Percentiles rank a stretch among this genome's conserved stretches.
phyloP scores from a whole-genome alignment of 371 early-diverging fungal genomes.

The Funneliformis caledonium region DNA sequence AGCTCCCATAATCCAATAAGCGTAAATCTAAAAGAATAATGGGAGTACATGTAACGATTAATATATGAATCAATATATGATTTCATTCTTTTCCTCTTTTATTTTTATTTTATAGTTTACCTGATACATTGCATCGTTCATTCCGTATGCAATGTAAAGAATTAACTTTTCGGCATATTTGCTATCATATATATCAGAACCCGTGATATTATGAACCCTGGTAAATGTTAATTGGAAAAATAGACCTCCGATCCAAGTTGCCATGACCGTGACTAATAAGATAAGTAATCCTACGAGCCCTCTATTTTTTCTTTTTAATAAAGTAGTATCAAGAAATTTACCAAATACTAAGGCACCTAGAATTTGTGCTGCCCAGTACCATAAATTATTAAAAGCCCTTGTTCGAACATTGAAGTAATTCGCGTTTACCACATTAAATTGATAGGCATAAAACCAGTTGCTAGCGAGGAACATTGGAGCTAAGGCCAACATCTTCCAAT shows the following conservation, averaged over 20 bases:
- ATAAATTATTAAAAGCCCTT: slow-evolving; percentile 66
- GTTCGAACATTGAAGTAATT: slow-evolving; percentile 64
- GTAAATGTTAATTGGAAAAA: slow-evolving; percentile 61
- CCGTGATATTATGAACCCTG: slow-evolving; percentile 33
- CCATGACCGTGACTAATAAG: slow-evolving; percentile 56
- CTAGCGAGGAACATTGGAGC: slow-evolving; percentile 74
- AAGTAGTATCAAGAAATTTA: slow-evolving; percentile 57
- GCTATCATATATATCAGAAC: slow-evolving; percentile 50
- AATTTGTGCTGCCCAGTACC: slow-evolving; percentile 77
- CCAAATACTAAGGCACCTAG: slow-evolving; percentile 61
- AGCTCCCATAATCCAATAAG: slow-evolving; percentile 77
- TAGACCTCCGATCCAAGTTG: slow-evolving; percentile 67
- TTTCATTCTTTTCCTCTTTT: not conserved
- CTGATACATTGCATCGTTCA: slow-evolving; percentile 73
- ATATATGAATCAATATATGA: not conserved
- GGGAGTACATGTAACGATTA: not conserved
- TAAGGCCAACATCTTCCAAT: slow-evolving; percentile 66
- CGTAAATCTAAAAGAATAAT: slow-evolving; percentile 27
- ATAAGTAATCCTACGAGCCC: slow-evolving; percentile 58
- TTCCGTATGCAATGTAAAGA: slow-evolving; percentile 69
- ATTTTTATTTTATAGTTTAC: slow-evolving; percentile 31
- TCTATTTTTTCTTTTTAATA: slow-evolving; percentile 55
- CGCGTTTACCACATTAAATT: slow-evolving; percentile 56
- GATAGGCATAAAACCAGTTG: slow-evolving; percentile 81
- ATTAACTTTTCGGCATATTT: slow-evolving; percentile 64